Evolutionary conservation across 495 filamentous ascomycete species (phyloP).

Genomic region (Xylaria castorea): DNA sequence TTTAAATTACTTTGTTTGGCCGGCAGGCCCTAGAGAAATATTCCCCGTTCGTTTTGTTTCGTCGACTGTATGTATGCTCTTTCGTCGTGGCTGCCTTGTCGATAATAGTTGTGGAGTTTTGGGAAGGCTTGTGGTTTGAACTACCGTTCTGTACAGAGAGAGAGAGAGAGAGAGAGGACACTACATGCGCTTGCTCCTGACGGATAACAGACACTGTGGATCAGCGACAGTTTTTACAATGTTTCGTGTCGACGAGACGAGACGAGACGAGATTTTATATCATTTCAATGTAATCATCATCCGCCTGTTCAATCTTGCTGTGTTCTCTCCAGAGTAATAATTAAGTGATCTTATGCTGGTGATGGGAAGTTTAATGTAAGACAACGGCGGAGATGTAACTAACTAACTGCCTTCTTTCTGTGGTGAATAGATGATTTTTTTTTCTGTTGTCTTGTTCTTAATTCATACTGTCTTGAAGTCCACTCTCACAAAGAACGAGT

Average conservation of each 20-base stretch:
- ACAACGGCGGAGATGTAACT: neutral
- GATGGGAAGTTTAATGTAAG: neutral
- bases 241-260: neutral
- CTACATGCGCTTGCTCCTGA: neutral
- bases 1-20: neutral
- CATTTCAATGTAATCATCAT: neutral
- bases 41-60: neutral
- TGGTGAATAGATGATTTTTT: neutral
- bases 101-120: slow-evolving; percentile 8
- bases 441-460: neutral
- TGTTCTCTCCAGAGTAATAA: neutral
- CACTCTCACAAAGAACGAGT: neutral
- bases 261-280: slow-evolving; percentile 9
- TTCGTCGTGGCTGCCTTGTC: neutral
- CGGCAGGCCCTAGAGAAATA: neutral
- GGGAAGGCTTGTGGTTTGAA: neutral
- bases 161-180: slow-evolving; percentile 1
- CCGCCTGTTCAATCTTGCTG: slow-evolving; percentile 4
- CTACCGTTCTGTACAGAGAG: neutral
- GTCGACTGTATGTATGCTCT: neutral
- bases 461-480: neutral
- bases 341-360: neutral
- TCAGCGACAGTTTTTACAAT: neutral
- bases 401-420: too few species aligned
- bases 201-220: neutral